Evolutionary conservation across 169 alveolate genomes (phyloP), one percentile per base, ranked within the genome.

Genomic region (Plasmodium malariae): DNA sequence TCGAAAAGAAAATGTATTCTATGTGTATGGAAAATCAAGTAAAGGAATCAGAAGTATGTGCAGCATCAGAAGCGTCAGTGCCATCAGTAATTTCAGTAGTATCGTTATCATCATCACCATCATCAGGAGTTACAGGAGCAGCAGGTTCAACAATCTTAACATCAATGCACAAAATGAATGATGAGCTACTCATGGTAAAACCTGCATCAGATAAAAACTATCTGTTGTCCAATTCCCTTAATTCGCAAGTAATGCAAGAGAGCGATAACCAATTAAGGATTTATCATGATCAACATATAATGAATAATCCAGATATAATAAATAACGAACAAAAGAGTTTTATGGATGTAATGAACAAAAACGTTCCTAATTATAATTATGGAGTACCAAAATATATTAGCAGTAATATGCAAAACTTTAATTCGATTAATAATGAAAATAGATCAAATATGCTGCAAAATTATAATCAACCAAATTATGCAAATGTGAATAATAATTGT

Each of bases 1-100:
- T 57, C 19, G 91, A 83, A 32, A 65, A 83, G 30, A 83, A 83
- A 36, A n/a, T 36, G 37, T 83, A 49, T 59, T 65, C 83, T 24
- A 68, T 32, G 73, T 67, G 51, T 83, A 24, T 67, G 30, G 83
- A 68, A 83, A 54, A 83, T 67, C 78, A 55, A 36, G 72, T 37
- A 67, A 57, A 71, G 34, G 32, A 28, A 12, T 26, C 55, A 4
- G 14, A 11, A 2, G 9, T 14, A 11, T 30, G 57, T 12, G 14
- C 48, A 73, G 9, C 87, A 17, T 21, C 51, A 30, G 45, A 24
- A 32, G 14, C 37, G 17, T 14, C 19, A 4, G 34, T 12, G 1
- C 0, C 21, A 14, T 28, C 63, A 7, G 14, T 34, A 69, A 4
- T 9, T 40, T 40, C 83, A 21, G 7, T 17, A 45, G 51, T 36